Base-by-base conservation (phyloP, 2,329 filamentous ascomycete genomes). In the Penicillium italicum region DNA sequence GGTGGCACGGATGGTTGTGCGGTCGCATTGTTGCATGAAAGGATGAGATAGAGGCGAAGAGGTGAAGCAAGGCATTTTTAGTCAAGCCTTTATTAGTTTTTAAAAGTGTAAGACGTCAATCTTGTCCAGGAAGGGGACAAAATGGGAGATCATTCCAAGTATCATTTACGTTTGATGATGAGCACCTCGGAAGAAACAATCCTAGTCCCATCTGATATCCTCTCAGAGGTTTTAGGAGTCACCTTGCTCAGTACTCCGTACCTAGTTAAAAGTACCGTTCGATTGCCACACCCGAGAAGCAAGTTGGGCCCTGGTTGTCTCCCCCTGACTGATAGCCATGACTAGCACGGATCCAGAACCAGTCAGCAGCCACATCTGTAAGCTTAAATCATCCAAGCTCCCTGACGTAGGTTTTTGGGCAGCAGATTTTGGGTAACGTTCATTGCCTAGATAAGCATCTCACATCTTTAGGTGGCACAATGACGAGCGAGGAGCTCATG, bases 11-110 rank as follows among this genome's bases (percentile, higher is more conserved):
- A 42, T 36, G 38, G 34, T 55, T 49, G 55, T 58, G 57, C 50
- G 30, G 61, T 64, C 57, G 53, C 59, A 66, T 61, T 41, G 31
- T 53, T 53, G 60, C 49, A 61, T 42, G 40, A 31, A 52, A 47
- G 18, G 42, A 50, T 30, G 44, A 31, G 43, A 31, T 20, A 49
- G 45, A 52, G 33, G 50, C 42, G 38, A 52, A 49, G 45, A 52
- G 33, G 50, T 44, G 38, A 52, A 47, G 40, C 12, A 38, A 37
- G n/a, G 36, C n/a, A 50, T 50, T 9, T 14, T 45, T 31, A 30
- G n/a, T 31, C 26, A 30, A 28, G 24, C 24, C 22, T 20, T 1
- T 31, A 18, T 26, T 40, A 18, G n/a, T n/a, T 22, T 11, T 10
- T 20, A 4, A 30, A 0, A 11, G 20, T 36, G 22, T 48, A 26